A percentile compares a stretch with the other conserved stretches of the same genome.
Evolutionary conservation across 306 rosid genomes (phyloP).

Genomic region (Psophocarpus tetragonolobus): DNA sequence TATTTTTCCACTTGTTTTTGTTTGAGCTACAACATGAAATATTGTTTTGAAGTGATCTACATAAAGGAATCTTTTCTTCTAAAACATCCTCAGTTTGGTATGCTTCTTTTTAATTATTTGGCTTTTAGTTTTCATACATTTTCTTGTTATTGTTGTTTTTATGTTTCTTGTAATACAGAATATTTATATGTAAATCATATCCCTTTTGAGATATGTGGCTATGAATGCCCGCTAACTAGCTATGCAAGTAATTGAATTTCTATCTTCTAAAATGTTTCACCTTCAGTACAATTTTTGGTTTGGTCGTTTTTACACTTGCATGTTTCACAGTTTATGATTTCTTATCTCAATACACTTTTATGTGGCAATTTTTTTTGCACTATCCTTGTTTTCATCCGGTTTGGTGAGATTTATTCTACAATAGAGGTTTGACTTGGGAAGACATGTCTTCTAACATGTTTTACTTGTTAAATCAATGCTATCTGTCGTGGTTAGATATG

Average conservation of each 20-base stretch:
- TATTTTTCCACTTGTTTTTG: conserved; percentile 17
- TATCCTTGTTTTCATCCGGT: neutral
- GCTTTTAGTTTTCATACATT: conserved; percentile 5
- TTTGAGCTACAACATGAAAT: conserved; percentile 20
- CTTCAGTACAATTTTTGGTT: conserved; percentile 12
- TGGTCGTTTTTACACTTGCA: neutral
- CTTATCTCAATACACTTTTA: neutral
- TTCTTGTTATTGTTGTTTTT: conserved; percentile 15
- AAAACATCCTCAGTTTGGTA: conserved; percentile 8
- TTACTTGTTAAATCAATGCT: neutral
- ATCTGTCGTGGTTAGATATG: conserved; percentile 22
- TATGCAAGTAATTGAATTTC: conserved; percentile 1
- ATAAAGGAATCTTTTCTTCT: conserved; percentile 8
- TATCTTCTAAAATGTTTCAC: conserved; percentile 5
- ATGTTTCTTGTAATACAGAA: conserved; percentile 15
- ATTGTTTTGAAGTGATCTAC: conserved; percentile 19
- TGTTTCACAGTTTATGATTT: conserved; percentile 12
- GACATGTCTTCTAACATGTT: conserved; percentile 2
- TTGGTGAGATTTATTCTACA: neutral
- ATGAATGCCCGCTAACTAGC: conserved; percentile 1
- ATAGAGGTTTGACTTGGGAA: conserved; percentile 17
- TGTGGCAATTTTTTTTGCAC: neutral
- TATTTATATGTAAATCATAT: conserved; percentile 6
- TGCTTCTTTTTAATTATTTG: conserved; percentile 18
- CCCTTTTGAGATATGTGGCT: conserved; percentile 26